Conservation (phyloP, 768 basidiomycete species). For the Mycena vulgaris region DNA sequence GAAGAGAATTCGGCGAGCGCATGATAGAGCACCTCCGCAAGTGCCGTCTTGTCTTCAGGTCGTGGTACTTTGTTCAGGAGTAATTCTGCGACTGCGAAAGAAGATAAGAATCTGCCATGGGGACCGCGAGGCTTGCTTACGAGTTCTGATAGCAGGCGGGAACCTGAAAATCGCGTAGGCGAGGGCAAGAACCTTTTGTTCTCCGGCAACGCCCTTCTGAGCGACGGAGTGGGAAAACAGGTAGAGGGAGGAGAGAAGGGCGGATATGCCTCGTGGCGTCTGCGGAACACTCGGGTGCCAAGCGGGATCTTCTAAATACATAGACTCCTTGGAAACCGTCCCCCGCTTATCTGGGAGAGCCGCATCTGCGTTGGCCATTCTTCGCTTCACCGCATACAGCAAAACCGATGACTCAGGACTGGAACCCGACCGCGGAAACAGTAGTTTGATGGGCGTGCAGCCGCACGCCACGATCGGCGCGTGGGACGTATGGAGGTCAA, state of each 20-base stretch:
- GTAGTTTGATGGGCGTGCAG: slow-evolving; percentile 38
- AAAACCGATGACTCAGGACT: slow-evolving; percentile 1
- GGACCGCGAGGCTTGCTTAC: slow-evolving; percentile 41
- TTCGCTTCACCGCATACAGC: slow-evolving; percentile 43
- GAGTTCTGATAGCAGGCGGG: slow-evolving; percentile 45
- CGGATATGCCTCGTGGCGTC: slow-evolving; percentile 48
- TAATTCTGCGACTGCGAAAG: slow-evolving; percentile 40
- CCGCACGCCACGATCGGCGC: slow-evolving; percentile 43
- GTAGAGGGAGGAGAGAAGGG: slow-evolving; percentile 48
- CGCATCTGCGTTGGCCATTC: neutral
- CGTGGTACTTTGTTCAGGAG: slow-evolving; percentile 40
- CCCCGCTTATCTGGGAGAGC: slow-evolving; percentile 15
- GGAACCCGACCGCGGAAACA: slow-evolving; percentile 19
- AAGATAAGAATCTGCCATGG: no score
- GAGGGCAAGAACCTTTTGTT: slow-evolving; percentile 41
- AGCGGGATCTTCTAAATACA: slow-evolving; percentile 32
- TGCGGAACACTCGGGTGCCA: slow-evolving; percentile 46
- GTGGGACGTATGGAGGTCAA: slow-evolving; percentile 45
- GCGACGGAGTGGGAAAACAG: slow-evolving; percentile 42
- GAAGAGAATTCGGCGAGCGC: slow-evolving; percentile 39
- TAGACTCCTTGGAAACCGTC: slow-evolving; percentile 36
- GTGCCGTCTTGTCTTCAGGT: slow-evolving; percentile 44
- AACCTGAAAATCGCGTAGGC: slow-evolving; percentile 42
- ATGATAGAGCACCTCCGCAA: slow-evolving; percentile 43
- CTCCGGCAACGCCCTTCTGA: slow-evolving; percentile 33